These are phyloP conservation scores for Yarrowia osloensis DNA, from an alignment of 805 yeast species.

Conservation along the genomic window DNA sequence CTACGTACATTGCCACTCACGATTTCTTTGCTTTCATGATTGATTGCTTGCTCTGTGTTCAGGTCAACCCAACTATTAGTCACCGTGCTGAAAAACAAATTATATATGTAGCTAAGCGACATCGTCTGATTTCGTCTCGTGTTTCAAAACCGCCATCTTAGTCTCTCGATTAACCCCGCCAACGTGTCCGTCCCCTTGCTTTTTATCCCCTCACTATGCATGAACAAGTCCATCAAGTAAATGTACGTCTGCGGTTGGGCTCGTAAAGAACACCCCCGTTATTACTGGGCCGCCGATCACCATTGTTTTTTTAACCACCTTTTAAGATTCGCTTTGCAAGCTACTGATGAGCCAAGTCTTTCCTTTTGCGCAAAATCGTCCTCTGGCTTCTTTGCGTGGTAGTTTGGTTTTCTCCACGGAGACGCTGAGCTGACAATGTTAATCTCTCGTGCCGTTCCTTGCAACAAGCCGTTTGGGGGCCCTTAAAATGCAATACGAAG, in stretches of 20 bases:
- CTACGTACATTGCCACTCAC: neutral
- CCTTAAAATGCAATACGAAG: neutral
- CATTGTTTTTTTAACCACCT: neutral
- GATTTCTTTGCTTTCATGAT: neutral
- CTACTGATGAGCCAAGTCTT: neutral
- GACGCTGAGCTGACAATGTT: neutral
- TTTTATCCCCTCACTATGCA: neutral
- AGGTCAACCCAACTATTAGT: neutral
- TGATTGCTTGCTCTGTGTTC: neutral
- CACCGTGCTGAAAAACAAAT: neutral
- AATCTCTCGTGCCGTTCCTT: neutral
- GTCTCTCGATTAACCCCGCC: neutral
- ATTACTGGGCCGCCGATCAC: neutral
- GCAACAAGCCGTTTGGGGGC: slow-evolving; percentile 1
- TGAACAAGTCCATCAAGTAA: neutral
- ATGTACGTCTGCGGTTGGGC: neutral
- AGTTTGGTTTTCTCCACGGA: neutral
- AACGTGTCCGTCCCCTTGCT: neutral
- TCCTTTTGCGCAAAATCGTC: neutral
- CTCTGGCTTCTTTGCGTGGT: neutral
- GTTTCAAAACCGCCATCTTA: neutral
- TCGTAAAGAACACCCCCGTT: slow-evolving; percentile 2
- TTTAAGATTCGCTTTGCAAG: neutral
- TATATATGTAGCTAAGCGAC: neutral
- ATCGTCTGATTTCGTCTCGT: neutral